Evolutionary conservation across 495 filamentous ascomycete species (phyloP).

Genomic region (Neurospora sublineolata): DNA sequence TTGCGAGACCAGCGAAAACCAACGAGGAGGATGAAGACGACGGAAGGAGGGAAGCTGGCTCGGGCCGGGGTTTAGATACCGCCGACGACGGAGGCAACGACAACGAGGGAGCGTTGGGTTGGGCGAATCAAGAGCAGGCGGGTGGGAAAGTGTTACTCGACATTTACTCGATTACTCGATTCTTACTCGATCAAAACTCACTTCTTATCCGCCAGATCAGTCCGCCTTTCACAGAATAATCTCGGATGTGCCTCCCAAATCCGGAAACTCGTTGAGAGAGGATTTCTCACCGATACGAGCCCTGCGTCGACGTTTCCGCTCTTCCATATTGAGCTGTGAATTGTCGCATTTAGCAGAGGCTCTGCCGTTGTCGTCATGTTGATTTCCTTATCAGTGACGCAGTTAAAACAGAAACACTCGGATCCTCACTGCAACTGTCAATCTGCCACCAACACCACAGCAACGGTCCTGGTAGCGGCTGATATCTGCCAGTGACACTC

Average conservation of each 20-base stretch:
- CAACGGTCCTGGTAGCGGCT: constrained; percentile 15
- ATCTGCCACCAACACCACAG: background rate
- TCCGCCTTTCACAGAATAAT: background rate
- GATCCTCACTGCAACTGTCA: background rate
- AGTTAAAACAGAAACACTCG: background rate
- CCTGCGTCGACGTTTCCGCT: background rate
- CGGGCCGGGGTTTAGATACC: background rate
- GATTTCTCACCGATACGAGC: background rate
- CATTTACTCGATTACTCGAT: constrained; percentile 20
- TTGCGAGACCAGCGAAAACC: background rate
- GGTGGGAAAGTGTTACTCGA: background rate
- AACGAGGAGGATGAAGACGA: background rate
- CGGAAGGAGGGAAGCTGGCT: background rate
- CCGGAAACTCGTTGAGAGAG: background rate
- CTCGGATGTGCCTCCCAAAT: background rate
- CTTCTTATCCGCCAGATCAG: background rate
- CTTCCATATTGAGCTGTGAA: background rate
- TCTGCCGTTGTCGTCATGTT: background rate
- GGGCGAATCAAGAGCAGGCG: background rate
- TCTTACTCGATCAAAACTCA: constrained; percentile 29
- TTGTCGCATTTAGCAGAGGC: background rate
- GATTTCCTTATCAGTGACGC: background rate
- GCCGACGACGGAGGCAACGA: background rate
- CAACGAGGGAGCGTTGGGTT: background rate
- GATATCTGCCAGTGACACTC: constrained; percentile 5